These are phyloP conservation scores for Cicer chorassanicum DNA, from an alignment of 306 rosid genomes.

Conservation along the genomic window DNA sequence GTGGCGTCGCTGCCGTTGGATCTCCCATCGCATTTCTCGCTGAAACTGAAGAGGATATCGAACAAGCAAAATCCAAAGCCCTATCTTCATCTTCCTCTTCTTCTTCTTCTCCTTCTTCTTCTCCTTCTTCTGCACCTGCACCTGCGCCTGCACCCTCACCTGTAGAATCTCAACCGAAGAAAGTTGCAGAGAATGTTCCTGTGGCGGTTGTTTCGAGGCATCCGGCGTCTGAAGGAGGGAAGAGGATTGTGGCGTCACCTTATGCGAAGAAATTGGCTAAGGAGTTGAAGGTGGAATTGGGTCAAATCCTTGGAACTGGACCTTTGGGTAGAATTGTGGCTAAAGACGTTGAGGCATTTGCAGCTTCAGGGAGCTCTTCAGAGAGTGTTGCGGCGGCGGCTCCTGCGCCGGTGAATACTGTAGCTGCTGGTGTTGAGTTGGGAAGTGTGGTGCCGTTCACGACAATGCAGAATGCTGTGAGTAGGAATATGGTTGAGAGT, in stretches of 20 bases:
- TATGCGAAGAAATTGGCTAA: conserved; percentile 94
- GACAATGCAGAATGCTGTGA: conserved; percentile 94
- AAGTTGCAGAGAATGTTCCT: conserved; percentile 1
- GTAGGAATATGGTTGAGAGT: conserved; percentile 91
- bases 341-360: conserved; percentile 84
- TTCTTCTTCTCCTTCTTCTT: background rate
- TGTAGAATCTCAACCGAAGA: conserved; percentile 47
- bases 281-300: conserved; percentile 82
- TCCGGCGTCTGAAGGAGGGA: conserved; percentile 95
- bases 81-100: conserved; percentile 49
- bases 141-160: background rate
- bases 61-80: conserved; percentile 73
- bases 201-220: conserved; percentile 57
- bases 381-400: conserved; percentile 13
- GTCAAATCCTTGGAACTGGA: conserved; percentile 70
- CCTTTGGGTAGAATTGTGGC: conserved; percentile 92
- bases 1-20: conserved; percentile 83
- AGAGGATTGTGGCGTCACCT: conserved; percentile 88
- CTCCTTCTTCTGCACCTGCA: conserved; percentile 1
- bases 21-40: conserved; percentile 91
- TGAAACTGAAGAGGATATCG: conserved; percentile 81
- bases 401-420: conserved; percentile 5
- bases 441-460: conserved; percentile 92
- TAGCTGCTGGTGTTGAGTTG: conserved; percentile 60
- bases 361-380: conserved; percentile 40